Evolutionary conservation across 1,139 yeast species (phyloP).

Genomic region (Zygoascus meyerae): DNA sequence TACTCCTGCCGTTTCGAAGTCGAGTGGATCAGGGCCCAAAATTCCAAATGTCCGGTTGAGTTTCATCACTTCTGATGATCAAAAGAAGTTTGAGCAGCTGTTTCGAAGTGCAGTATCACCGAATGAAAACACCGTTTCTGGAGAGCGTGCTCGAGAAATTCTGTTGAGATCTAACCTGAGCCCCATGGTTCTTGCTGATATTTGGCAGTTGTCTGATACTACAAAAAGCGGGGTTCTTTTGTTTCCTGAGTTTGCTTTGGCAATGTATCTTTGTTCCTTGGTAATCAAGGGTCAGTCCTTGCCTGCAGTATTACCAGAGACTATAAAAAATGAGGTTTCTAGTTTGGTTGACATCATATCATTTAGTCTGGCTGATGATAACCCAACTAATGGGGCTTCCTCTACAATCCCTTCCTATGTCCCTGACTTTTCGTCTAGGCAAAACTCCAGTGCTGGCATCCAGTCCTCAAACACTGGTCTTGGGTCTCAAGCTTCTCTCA

Average conservation of each 20-base stretch:
- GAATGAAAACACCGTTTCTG: constrained; percentile 71
- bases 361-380: constrained; percentile 65
- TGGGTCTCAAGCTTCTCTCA: constrained; percentile 33
- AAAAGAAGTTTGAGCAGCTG: constrained; percentile 74
- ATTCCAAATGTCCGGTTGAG: constrained; percentile 53
- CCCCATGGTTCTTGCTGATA: constrained; percentile 72
- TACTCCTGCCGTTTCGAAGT: background rate
- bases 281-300: constrained; percentile 71
- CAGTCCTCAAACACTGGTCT: constrained; percentile 17
- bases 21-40: constrained; percentile 3
- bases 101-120: constrained; percentile 72
- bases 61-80: constrained; percentile 80
- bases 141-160: constrained; percentile 73
- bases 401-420: constrained; percentile 27
- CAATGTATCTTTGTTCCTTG: constrained; percentile 79
- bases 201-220: constrained; percentile 89
- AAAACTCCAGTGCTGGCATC: constrained; percentile 19
- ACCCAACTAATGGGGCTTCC: constrained; percentile 20
- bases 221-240: constrained; percentile 76
- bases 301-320: constrained; percentile 67
- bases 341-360: constrained; percentile 86
- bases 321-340: constrained; percentile 74
- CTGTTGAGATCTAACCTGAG: constrained; percentile 73
- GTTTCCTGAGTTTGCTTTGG: constrained; percentile 93
- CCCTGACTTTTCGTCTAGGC: constrained; percentile 25